Evolutionary conservation across 345 rosid genomes (phyloP), one percentile per base, ranked within the genome.

Genomic region (Geranium rotundifolium): DNA sequence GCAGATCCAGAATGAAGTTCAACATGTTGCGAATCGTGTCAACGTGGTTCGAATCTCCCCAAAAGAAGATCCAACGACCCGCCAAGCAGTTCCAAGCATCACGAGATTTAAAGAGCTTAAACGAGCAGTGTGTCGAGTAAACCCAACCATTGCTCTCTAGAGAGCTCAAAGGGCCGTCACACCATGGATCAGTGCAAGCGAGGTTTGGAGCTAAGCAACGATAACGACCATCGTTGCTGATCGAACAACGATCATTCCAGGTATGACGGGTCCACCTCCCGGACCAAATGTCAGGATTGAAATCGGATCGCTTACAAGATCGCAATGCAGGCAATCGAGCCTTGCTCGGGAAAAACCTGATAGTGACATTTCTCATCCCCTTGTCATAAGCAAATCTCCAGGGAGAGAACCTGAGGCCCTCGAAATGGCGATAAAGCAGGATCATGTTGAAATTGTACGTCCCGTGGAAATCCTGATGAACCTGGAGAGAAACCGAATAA

Each of bases 91-190:
- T 75, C 99, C 96, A 93, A 19, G 90, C 97, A 2, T 82, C 31
- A 60, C 73, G 85, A 1, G 75, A 77, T 0, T 79, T 30, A 67
- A 83, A 90, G 29, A 90, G 57, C 77, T 72, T 78, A 41, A 82
- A 93, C 1, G 95, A 88, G 67, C 99, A 93, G 68, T 90, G 97
- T 19, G 74, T 82, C 0, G 97, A 93, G 69, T 93, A 93, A 29
- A 90, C 97, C 99, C 97, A 93, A 49, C 99, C 97, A 63, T 90
- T 93, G 61, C 99, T 93, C 85, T 93, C 99, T 31, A 93, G 66
- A 5, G 54, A 34, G 12, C 96, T 90, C 66, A 93, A 73, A 0
- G 84, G 76, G 15, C 97, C 96, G 57, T 78, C 67, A 52, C 99
- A 93, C 99, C 99, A 93, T 0, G 96, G 96, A 68, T 69, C 72